phyloP scores from a whole-genome alignment of 2,329 filamentous ascomycete genomes.

The Xylaria sp. region DNA sequence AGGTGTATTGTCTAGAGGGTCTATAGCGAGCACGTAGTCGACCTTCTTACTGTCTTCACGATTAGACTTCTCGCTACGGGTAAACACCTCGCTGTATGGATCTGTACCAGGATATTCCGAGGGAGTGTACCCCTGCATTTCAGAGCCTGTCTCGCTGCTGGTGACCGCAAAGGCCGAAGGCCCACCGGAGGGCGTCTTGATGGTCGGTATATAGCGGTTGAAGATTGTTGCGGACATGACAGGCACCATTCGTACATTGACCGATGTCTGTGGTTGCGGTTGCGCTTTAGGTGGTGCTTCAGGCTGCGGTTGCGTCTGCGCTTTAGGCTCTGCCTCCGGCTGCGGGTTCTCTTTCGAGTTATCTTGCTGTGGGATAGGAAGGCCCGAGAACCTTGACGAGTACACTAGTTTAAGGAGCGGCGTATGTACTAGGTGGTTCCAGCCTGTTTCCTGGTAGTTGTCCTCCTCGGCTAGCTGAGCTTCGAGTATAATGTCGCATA shows the following conservation, averaged over 20 bases:
- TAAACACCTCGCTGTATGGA: not conserved
- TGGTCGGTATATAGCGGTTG: constrained; percentile 2
- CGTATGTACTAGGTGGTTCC: constrained; percentile 6
- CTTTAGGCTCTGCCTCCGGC: not conserved
- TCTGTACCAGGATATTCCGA: not conserved
- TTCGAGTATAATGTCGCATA: constrained; percentile 1
- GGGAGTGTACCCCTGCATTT: no score
- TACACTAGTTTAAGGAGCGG: constrained; percentile 10
- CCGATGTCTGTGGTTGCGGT: not conserved
- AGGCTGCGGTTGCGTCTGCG: no score
- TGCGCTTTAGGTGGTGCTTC: no score
- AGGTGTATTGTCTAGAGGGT: not conserved
- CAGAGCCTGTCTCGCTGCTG: not conserved
- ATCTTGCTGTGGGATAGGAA: not conserved
- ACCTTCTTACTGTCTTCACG: not conserved
- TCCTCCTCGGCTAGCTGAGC: not conserved
- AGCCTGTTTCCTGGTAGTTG: constrained; percentile 10
- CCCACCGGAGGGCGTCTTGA: not conserved
- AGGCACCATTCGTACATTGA: not conserved
- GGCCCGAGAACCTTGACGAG: not conserved
- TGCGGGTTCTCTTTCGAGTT: not conserved
- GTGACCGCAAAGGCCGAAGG: not conserved
- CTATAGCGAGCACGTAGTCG: constrained; percentile 14
- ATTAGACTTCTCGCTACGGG: not conserved
- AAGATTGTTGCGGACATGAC: constrained; percentile 7